phyloP scores from a whole-genome alignment of 768 basidiomycete species.

The Termitomyces sp. region DNA sequence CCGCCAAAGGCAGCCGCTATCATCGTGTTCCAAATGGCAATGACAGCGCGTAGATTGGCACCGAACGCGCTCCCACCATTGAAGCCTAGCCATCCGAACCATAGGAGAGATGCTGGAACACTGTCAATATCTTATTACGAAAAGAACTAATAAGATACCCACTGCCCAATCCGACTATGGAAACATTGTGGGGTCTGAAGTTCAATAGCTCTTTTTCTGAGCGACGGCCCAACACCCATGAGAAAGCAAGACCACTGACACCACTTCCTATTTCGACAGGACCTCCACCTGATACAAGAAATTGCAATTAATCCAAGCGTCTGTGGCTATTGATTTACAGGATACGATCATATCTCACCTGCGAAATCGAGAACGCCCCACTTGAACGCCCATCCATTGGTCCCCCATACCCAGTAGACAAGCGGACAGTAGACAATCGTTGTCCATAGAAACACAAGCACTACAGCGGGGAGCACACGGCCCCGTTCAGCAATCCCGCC shows the following conservation, averaged over 20 bases:
- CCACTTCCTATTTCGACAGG: constrained; percentile 89
- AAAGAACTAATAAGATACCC: constrained; percentile 14
- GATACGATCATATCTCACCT: constrained; percentile 36
- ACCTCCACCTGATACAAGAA: constrained; percentile 55
- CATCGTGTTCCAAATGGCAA: constrained; percentile 89
- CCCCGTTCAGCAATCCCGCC: constrained; percentile 87
- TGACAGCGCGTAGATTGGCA: constrained; percentile 82
- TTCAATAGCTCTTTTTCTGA: constrained; percentile 67
- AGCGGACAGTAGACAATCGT: constrained; percentile 87
- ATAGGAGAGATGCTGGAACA: constrained; percentile 61
- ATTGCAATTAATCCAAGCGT: neutral
- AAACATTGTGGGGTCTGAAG: constrained; percentile 88
- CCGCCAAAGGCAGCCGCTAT: constrained; percentile 79
- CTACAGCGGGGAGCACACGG: constrained; percentile 75
- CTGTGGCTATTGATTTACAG: neutral
- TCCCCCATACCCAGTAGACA: constrained; percentile 82
- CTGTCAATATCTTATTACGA: neutral
- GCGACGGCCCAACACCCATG: constrained; percentile 83
- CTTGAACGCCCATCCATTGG: constrained; percentile 80
- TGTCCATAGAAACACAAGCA: constrained; percentile 81
- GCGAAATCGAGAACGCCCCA: constrained; percentile 90
- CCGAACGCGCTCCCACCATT: constrained; percentile 89
- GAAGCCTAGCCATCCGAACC: constrained; percentile 90
- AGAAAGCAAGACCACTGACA: constrained; percentile 79
- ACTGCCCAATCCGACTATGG: constrained; percentile 77